phyloP scores from a whole-genome alignment of 768 basidiomycete species.

The Leccinum obscurum region DNA sequence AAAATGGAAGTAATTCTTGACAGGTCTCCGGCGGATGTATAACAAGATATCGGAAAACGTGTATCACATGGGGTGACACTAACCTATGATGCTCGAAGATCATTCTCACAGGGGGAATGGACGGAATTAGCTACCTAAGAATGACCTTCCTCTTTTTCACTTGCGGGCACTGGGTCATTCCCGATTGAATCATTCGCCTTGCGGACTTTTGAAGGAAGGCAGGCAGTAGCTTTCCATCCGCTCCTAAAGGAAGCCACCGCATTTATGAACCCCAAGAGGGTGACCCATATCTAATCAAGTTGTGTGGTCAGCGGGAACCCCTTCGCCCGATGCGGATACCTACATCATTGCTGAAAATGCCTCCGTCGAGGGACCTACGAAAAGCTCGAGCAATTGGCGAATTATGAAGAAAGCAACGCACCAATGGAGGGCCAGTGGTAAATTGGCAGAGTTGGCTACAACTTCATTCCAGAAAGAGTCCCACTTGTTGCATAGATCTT shows the following conservation, averaged over 20 bases:
- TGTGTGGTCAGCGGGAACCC: constrained; percentile 4
- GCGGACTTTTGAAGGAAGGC: constrained; percentile 11
- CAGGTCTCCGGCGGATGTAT: neutral
- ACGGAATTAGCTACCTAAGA: constrained; percentile 10
- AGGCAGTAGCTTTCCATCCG: constrained; percentile 70
- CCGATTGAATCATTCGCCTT: constrained; percentile 2
- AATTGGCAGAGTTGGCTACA: constrained; percentile 68
- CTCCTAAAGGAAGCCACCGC: constrained; percentile 62
- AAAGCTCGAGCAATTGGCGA: constrained; percentile 2
- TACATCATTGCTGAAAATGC: constrained; percentile 68
- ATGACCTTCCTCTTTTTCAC: constrained; percentile 14
- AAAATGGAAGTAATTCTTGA: neutral
- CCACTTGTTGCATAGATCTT: constrained; percentile 59
- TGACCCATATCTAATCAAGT: constrained; percentile 38
- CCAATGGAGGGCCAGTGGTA: constrained; percentile 89
- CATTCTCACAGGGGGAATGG: neutral
- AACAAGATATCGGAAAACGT: neutral
- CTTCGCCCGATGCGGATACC: constrained; percentile 17
- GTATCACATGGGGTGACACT: neutral
- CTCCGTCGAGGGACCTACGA: constrained; percentile 64
- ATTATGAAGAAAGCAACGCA: constrained; percentile 32
- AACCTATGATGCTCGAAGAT: neutral
- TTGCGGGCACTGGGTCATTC: constrained; percentile 1
- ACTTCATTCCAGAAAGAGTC: constrained; percentile 71
- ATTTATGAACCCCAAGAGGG: constrained; percentile 46